Base-by-base conservation (phyloP, 768 basidiomycete genomes). In the Suillus hirtellus region DNA sequence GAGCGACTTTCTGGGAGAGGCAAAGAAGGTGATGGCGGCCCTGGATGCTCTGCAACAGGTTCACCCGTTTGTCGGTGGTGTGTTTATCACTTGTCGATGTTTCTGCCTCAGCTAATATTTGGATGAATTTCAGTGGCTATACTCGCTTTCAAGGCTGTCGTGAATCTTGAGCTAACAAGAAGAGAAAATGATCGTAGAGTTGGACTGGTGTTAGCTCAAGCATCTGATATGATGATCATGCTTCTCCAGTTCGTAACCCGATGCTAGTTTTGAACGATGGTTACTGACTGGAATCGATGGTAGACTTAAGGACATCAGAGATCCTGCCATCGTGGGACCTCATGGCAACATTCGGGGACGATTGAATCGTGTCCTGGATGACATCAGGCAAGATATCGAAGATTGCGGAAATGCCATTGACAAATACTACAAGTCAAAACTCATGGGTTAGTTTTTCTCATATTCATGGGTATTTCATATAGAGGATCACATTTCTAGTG, bases 181-280 rank as follows among this genome's bases (percentile, higher is more conserved):
- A 73, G 81, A 27, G 82, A 83, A 34, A 86, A 86, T 60, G 81
- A 86, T 61, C 79, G 77, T 61, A 84, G 82, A 64, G 76, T 85
- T 8, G 63, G 79, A 2, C 72, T 76, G 4, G 72, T 86, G 7
- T 81, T 81, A 43, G 69, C 80, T 10, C 79, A 82, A 64, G 86
- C 86, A 83, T 77, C 76, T 63, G 77, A 84, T 47, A 77, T 82
- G 75, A 82, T 86, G 78, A 61, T 69, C 15, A 75, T 75, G 2
- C 76, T 85, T 21, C 73, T 83, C 17, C 77, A 82, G 82, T 81
- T 60, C 10, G 81, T 68, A 10, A 19, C 4, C 1, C 1, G 38
- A 40, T 2, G 14, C 12, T 17, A 10, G 9, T 11, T 37, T 24
- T 1, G 14, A 9, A 37, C 2, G 10, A 40, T 9, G 5, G 4